Conservation (phyloP, 768 basidiomycete genomes). For the Dioszegia hungarica region DNA sequence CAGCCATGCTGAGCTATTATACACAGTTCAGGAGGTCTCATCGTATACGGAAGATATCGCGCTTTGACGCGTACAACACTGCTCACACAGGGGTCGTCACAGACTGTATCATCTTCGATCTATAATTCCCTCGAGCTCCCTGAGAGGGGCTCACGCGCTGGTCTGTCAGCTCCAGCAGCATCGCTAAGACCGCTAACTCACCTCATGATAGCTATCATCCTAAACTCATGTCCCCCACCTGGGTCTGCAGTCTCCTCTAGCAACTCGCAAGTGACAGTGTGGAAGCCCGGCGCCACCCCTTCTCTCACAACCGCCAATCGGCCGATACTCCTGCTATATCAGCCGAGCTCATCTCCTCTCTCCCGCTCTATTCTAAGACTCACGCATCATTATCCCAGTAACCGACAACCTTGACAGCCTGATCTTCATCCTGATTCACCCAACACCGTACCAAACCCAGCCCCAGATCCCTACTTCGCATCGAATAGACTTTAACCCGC, state of each 20-base stretch:
- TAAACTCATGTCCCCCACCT: slow-evolving; percentile 38
- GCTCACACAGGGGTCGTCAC: too few relatives aligned
- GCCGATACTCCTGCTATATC: slow-evolving; percentile 13
- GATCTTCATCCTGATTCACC: slow-evolving; percentile 30
- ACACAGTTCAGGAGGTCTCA: too few relatives aligned
- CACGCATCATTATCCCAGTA: slow-evolving; percentile 39
- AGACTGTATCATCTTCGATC: too few relatives aligned
- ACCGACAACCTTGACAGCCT: slow-evolving; percentile 30
- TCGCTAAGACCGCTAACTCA: slow-evolving; percentile 16
- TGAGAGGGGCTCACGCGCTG: too few relatives aligned
- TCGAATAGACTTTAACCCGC: slow-evolving; percentile 42
- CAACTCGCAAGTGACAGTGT: slow-evolving; percentile 40
- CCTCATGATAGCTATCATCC: slow-evolving; percentile 45
- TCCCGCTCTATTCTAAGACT: background rate
- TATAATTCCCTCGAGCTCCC: too few relatives aligned
- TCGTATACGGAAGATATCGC: too few relatives aligned
- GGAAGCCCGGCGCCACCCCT: slow-evolving; percentile 25
- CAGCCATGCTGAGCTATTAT: too few relatives aligned
- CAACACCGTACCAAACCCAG: slow-evolving; percentile 43
- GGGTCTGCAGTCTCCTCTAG: slow-evolving; percentile 38
- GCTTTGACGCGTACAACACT: too few relatives aligned
- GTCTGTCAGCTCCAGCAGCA: too few relatives aligned
- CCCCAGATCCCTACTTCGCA: slow-evolving; percentile 38
- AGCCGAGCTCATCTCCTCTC: background rate
- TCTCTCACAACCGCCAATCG: slow-evolving; percentile 23